Base-by-base conservation (phyloP, 2,329 filamentous ascomycete genomes). In the Xylariaceae sp. region DNA sequence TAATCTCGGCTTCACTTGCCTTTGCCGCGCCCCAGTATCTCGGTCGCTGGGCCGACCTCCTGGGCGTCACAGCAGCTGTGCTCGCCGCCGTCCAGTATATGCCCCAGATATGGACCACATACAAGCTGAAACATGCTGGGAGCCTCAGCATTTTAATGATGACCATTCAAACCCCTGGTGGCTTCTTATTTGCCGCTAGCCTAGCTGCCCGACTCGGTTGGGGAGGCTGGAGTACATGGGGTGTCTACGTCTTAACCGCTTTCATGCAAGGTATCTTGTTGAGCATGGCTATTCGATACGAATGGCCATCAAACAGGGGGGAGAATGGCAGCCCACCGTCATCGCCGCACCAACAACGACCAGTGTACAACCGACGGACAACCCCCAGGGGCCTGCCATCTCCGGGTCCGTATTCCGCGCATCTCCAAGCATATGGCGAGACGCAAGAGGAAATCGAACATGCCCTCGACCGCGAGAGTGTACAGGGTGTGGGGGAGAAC, bases 91-190 rank as follows among this genome's bases (percentile, higher is more conserved):
- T 97, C 15, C 92, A 98, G 65, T 98, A 97, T 63, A 69, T 98
- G 12, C 92, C 92, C 0, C 92, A 98, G 65, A 94, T 98, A 48
- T 88, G 81, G 67, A 96, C 85, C 36, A 98, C 92, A 0, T 94
- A 86, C 65, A 76, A 71, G 36, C 69, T 96, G 41, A 85, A 90
- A 59, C 83, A 89, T 53, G 84, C 94, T 2, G 88, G 88, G 38
- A 95, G 88, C 60, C 67, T 98, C 53, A 95, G 88, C 56, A 92
- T 98, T 40, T 83, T 88, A 4, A 97, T 96, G 84, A 97, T 98
- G 89, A 85, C 85, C 59, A 95, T 98, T 23, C 92, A 98, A 62
- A 96, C 90, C 0, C 92, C 92, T 0, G 92, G 92, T 1, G 88
- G 88, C 43, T 82, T 95, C 51, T 67, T 98, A 5, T 97, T 94